phyloP scores from a whole-genome alignment of 2,329 filamentous ascomycete genomes.

The Talaromyces sp. region DNA sequence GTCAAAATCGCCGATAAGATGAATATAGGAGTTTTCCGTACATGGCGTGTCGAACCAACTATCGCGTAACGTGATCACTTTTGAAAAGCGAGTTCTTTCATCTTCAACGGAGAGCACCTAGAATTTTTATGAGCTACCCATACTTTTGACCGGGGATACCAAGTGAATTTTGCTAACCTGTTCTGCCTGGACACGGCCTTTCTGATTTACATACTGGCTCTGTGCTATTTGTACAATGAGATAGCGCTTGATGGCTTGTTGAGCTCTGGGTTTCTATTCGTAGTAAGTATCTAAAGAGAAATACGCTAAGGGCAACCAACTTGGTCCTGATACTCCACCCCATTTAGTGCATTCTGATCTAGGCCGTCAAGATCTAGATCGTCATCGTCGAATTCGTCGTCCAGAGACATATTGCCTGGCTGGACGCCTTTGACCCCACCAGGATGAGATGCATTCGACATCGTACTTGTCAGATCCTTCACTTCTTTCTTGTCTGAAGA shows the following conservation, averaged over 20 bases:
- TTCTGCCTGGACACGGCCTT: constrained; percentile 57
- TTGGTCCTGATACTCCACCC: constrained; percentile 68
- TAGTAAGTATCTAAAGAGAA: constrained; percentile 41
- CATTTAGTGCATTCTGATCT: constrained; percentile 53
- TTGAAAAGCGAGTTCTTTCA: constrained; percentile 62
- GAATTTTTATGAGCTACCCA: constrained; percentile 2
- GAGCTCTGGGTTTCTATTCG: constrained; percentile 60
- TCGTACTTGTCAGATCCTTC: neutral
- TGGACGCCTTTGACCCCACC: neutral
- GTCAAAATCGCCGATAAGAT: constrained; percentile 77
- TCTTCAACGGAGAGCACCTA: constrained; percentile 78
- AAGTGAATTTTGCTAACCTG: constrained; percentile 54
- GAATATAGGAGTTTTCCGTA: constrained; percentile 69
- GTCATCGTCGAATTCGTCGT: constrained; percentile 67
- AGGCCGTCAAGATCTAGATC: constrained; percentile 59
- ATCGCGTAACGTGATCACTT: constrained; percentile 70
- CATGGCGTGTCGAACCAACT: constrained; percentile 83
- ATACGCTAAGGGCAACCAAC: constrained; percentile 43
- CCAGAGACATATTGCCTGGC: neutral
- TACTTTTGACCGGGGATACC: neutral
- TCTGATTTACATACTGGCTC: constrained; percentile 60
- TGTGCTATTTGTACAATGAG: constrained; percentile 69
- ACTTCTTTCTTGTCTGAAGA: neutral
- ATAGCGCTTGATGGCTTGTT: constrained; percentile 76
- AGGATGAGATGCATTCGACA: neutral